Conservation (phyloP, 2,329 filamentous ascomycete species). For the Fusarium goolgardi region DNA sequence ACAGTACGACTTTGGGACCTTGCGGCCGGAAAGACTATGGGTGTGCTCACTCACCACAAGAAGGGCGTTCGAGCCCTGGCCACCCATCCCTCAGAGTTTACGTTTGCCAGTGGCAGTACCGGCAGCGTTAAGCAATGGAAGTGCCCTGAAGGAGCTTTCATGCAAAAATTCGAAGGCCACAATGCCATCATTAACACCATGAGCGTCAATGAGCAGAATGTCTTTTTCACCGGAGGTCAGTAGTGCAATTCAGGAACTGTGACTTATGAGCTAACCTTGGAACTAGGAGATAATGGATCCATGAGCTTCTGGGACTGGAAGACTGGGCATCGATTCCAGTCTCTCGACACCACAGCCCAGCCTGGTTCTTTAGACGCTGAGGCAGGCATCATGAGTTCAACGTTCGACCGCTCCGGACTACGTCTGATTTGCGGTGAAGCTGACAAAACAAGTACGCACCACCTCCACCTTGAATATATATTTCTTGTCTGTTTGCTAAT, state of each 20-base stretch:
- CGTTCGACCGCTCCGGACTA: constrained; percentile 88
- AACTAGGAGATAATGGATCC: constrained; percentile 83
- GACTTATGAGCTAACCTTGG: constrained; percentile 19
- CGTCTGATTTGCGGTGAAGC: constrained; percentile 94
- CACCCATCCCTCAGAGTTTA: constrained; percentile 91
- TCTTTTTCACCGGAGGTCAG: constrained; percentile 86
- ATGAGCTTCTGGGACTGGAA: constrained; percentile 99
- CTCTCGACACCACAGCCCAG: constrained; percentile 89
- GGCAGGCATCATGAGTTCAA: constrained; percentile 93
- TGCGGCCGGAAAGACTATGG: constrained; percentile 95
- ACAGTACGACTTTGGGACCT: constrained; percentile 96
- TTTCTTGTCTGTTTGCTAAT: no score
- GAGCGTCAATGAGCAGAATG: constrained; percentile 92
- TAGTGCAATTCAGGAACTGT: background rate
- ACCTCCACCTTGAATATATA: background rate
- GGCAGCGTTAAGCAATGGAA: constrained; percentile 99
- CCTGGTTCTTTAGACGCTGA: constrained; percentile 95
- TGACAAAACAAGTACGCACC: constrained; percentile 85
- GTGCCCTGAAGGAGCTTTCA: constrained; percentile 96
- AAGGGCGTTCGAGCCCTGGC: constrained; percentile 91
- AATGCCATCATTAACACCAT: constrained; percentile 97
- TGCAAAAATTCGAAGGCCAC: constrained; percentile 98
- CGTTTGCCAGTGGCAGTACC: constrained; percentile 92
- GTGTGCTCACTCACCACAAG: constrained; percentile 97
- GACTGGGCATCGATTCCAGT: constrained; percentile 90